Percentiles rank a stretch among this genome's conserved stretches.
phyloP scores from a whole-genome alignment of 768 basidiomycete genomes.

The Tricholoma terreum region DNA sequence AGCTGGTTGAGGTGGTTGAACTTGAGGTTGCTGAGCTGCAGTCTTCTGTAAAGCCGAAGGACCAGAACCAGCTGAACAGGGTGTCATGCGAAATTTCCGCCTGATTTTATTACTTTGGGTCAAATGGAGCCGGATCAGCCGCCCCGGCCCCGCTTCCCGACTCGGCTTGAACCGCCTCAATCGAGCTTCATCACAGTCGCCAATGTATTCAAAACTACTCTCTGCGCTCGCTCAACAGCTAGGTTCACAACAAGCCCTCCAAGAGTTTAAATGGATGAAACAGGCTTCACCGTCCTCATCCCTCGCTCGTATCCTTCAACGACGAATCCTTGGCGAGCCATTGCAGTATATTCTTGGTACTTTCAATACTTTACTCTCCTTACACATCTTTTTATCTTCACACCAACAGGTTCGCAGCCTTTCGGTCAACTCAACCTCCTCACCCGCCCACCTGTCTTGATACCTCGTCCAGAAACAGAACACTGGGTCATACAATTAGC shows the following conservation, averaged over 20 bases:
- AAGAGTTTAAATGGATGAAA: conserved; percentile 45
- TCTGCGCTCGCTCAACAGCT: conserved; percentile 24
- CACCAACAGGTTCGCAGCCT: conserved; percentile 65
- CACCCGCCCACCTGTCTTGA: conserved; percentile 76
- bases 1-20: too few species aligned
- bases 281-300: conserved; percentile 24
- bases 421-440: conserved; percentile 82
- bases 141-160: conserved; percentile 3
- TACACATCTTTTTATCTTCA: conserved; percentile 11
- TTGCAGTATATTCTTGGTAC: conserved; percentile 89
- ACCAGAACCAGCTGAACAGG: not conserved
- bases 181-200: conserved; percentile 1
- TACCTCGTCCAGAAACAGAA: conserved; percentile 95
- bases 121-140: conserved; percentile 13
- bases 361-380: conserved; percentile 10
- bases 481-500: conserved; percentile 70
- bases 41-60: not conserved
- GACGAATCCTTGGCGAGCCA: conserved; percentile 70
- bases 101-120: not conserved
- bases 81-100: conserved; percentile 2
- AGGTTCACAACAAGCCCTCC: conserved; percentile 34
- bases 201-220: conserved; percentile 16
- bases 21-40: too few species aligned
- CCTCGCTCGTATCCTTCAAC: conserved; percentile 47
- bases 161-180: conserved; percentile 11